phyloP scores from a whole-genome alignment of 371 early-diverging fungal genomes.

The Mucor plumbeus region DNA sequence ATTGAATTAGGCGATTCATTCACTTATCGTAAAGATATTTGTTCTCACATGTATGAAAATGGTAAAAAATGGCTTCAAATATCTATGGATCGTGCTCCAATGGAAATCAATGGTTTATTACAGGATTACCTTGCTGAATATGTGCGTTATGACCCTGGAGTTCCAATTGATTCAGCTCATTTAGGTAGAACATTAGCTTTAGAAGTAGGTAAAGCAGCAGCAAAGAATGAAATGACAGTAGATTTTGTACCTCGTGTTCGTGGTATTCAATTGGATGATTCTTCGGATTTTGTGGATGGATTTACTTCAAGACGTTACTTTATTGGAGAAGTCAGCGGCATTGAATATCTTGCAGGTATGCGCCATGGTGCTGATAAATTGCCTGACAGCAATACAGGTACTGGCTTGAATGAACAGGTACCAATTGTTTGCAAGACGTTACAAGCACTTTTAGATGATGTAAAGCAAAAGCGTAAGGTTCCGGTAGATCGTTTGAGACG shows the following conservation, averaged over 20 bases:
- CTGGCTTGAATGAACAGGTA: slow-evolving; percentile 41
- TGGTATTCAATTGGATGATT: slow-evolving; percentile 53
- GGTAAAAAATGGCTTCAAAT: slow-evolving; percentile 74
- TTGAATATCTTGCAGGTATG: slow-evolving; percentile 38
- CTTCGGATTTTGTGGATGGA: slow-evolving; percentile 64
- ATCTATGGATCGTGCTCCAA: slow-evolving; percentile 54
- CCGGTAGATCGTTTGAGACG: slow-evolving; percentile 56
- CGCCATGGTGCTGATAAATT: neutral
- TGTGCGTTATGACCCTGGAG: slow-evolving; percentile 56
- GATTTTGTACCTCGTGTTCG: slow-evolving; percentile 56
- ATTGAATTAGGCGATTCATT: slow-evolving; percentile 80
- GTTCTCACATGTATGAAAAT: slow-evolving; percentile 64
- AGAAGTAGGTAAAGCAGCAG: slow-evolving; percentile 67
- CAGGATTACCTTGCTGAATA: slow-evolving; percentile 72
- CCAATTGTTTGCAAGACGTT: slow-evolving; percentile 49
- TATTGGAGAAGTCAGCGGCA: slow-evolving; percentile 68
- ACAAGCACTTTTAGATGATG: slow-evolving; percentile 43
- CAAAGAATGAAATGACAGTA: slow-evolving; percentile 51
- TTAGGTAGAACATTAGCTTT: slow-evolving; percentile 79
- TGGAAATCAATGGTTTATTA: slow-evolving; percentile 68
- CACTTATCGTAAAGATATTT: slow-evolving; percentile 73
- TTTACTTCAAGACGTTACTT: slow-evolving; percentile 62
- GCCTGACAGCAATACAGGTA: slow-evolving; percentile 16
- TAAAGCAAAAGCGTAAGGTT: slow-evolving; percentile 45
- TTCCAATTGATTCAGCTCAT: slow-evolving; percentile 60